These are phyloP conservation scores for Salvia hispanica DNA, from an alignment of 257 asterid genomes.

Conservation along the genomic window DNA sequence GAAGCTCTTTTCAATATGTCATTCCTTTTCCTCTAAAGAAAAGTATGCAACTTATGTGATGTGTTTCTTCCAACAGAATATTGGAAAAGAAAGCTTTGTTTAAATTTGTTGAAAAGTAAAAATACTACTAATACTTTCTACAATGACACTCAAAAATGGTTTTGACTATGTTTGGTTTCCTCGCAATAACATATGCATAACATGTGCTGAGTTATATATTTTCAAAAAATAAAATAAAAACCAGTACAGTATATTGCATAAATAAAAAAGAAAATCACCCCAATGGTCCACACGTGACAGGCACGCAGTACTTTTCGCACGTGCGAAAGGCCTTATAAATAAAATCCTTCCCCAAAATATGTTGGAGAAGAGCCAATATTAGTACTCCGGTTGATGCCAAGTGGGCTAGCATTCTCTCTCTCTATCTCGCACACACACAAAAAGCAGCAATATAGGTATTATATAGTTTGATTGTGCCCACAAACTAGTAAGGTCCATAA, in stretches of 20 bases:
- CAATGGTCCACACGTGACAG: constrained; percentile 48
- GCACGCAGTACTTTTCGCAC: constrained; percentile 39
- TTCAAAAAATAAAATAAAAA: background rate
- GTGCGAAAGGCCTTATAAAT: constrained; percentile 44
- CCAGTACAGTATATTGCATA: background rate
- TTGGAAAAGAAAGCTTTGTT: no score
- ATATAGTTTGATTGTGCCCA: constrained; percentile 24
- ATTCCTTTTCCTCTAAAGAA: no score
- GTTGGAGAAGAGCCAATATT: constrained; percentile 37
- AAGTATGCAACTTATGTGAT: no score
- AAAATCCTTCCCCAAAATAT: constrained; percentile 26
- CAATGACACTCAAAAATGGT: no score
- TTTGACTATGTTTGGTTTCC: no score
- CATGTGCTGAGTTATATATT: background rate
- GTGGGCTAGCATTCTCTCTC: constrained; percentile 12
- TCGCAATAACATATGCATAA: background rate
- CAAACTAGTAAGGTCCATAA: constrained; percentile 24
- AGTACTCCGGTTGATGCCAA: constrained; percentile 23
- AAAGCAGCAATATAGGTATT: constrained; percentile 25
- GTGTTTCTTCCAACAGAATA: no score
- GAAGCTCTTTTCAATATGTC: background rate
- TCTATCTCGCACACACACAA: background rate
- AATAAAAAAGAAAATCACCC: background rate
- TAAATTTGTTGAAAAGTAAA: no score
- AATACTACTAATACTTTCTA: no score